Conservation (phyloP, 192 early-diverging fungal species). For the Rhizoclosmatium sp. region DNA sequence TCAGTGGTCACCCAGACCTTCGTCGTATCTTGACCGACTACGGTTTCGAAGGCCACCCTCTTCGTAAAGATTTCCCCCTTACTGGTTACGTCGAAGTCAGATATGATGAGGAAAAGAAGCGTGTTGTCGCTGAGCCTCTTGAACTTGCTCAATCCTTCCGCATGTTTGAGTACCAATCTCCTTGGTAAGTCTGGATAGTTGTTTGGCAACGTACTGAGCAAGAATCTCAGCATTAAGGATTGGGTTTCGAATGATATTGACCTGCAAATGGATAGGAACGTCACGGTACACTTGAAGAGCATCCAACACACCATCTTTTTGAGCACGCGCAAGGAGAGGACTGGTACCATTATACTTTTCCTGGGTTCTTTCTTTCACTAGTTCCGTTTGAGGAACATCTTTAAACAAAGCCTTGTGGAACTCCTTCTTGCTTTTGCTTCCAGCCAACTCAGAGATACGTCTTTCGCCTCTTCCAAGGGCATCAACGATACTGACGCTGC, state of each 20-base stretch:
- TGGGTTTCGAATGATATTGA: conserved; percentile 61
- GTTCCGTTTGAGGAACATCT: conserved; percentile 27
- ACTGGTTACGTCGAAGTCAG: conserved; percentile 99
- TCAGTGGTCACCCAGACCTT: conserved; percentile 94
- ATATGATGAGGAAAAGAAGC: conserved; percentile 98
- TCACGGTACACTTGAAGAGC: conserved; percentile 57
- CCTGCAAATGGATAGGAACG: conserved; percentile 51
- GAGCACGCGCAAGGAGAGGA: conserved; percentile 11
- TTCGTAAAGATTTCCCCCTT: conserved; percentile 98
- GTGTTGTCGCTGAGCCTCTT: conserved; percentile 94
- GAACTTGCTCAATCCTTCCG: conserved; percentile 96
- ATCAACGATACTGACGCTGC: conserved; percentile 33
- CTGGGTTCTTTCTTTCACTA: conserved; percentile 21
- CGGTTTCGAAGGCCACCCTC: conserved; percentile 90
- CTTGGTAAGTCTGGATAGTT: conserved; percentile 78
- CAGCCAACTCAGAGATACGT: conserved; percentile 33
- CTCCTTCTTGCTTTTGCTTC: conserved; percentile 8
- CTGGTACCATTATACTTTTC: neutral
- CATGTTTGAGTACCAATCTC: conserved; percentile 93
- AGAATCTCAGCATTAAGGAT: conserved; percentile 58
- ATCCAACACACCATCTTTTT: conserved; percentile 30
- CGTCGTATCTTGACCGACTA: conserved; percentile 95
- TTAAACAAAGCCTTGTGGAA: conserved; percentile 45
- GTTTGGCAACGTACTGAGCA: conserved; percentile 52
- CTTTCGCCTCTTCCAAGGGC: conserved; percentile 53